Base-by-base conservation (phyloP, 768 basidiomycete genomes). In the Naganishia antarctica region DNA sequence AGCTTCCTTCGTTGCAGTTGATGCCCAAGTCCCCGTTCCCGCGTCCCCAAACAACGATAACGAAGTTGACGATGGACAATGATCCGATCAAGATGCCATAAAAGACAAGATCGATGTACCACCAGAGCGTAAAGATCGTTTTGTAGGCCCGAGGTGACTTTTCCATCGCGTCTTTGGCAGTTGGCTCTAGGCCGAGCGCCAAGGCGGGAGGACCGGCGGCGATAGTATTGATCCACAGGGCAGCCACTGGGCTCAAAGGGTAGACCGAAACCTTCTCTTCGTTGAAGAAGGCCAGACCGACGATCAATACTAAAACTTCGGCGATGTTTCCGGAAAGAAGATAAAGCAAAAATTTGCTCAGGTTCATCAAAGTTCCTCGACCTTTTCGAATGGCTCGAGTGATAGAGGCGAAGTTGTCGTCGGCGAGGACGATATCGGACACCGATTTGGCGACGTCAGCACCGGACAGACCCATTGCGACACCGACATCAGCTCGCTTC, bases 341-440 rank as follows among this genome's bases (percentile, higher is more conserved):
- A 67, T 84, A 83, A 16, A 84, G 75, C 31, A 84, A 78, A 70
- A 85, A 85, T 62, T 82, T 80, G 51, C 81, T 80, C 64, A 86
- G 82, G 74, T 85, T 85, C 62, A 80, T 79, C 75, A 85, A 82
- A 5, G 83, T 77, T 77, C 78, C 85, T 83, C 78, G 83, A 66
- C 86, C 86, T 72, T 86, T 85, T 73, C 85, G 80, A 69, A 87
- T 82, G 1, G 84, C 86, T 46, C 81, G 81, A 51, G 84, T 80
- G 65, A 87, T 86, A 1, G 84, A 83, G 0, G 84, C 83, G 68
- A 88, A 85, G 71, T 86, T 84, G 71, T 85, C 84, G 62, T 85
- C 83, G 51, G 85, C 80, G 16, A 88, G 80, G 16, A 87, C 81
- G 60, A 87, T 81, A 69, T 86, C 85, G 6, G 85, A 81, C 4